Evolutionary conservation across 225 moss, liverwort and hornwort species (phyloP), one percentile per base, ranked within the genome.

Genomic region (Thuidium tamariscinum): DNA sequence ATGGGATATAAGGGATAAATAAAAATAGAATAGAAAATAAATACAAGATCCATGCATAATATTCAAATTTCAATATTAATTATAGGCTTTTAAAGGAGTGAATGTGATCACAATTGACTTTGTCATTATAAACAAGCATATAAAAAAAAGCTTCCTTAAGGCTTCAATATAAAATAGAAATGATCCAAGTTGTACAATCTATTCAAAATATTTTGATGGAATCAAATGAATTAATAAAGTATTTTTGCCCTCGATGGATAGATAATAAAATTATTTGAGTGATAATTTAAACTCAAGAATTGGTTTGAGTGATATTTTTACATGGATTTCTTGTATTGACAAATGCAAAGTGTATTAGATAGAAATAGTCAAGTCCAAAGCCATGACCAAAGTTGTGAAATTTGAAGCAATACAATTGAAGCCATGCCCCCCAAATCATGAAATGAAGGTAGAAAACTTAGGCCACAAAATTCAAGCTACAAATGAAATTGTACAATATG

Each of bases 11-110:
- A 64, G 18, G 10, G 10, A 20, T 19, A 65, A 0, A 10, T 65
- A 65, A n/a, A 19, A n/a, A 1, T 19, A 20, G 6, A 65, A 16
- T 65, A 65, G 1, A 11, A 65, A 30, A 36, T 65, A 19, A 65
- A 11, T n/a, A 65, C 0, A 9, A 0, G 4, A 64, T 10, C 3
- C 3, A n/a, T n/a, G 5, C 1, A n/a, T 19, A 19, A n/a, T 19
- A n/a, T 34, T 10, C 5, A 20, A 65, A n/a, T 10, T 65, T 17
- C n/a, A n/a, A 65, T 17, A n/a, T 66, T 3, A 3, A 66, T 20
- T 11, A 3, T 36, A 20, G 11, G 6, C 6, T 66, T 66, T 65
- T 5, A 5, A 65, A 7, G 11, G 2, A 65, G 5, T 9, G 5
- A 64, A 17, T 64, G 2, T 63, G 4, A 63, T 32, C 1, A 4